Conservation (phyloP, 306 rosid genomes). For the Quercus parvula region DNA sequence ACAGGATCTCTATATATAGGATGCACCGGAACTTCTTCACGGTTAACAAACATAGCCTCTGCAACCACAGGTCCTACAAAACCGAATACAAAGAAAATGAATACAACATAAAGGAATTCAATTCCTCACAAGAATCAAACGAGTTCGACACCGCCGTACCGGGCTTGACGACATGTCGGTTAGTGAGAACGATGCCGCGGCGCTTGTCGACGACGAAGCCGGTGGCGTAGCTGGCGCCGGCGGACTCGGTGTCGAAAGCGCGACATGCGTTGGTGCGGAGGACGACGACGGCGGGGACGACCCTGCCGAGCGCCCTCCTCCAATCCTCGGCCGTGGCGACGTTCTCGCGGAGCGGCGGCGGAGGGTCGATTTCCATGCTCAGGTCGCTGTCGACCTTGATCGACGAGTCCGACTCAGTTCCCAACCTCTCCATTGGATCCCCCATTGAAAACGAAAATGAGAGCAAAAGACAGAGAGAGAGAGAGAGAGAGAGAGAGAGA, state of each 20-base stretch:
- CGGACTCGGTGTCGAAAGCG: constrained; percentile 90
- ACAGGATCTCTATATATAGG: constrained; percentile 96
- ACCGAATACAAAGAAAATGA: not conserved
- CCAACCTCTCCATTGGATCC: constrained; percentile 54
- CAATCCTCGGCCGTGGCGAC: constrained; percentile 84
- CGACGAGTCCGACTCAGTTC: constrained; percentile 48
- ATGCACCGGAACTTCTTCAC: constrained; percentile 92
- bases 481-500: not conserved
- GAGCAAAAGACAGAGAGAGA: not conserved
- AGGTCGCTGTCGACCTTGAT: constrained; percentile 51
- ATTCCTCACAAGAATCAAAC: not conserved
- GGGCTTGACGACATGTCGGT: constrained; percentile 95
- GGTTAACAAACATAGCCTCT: constrained; percentile 90
- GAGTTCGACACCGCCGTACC: constrained; percentile 32
- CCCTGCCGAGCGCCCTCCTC: constrained; percentile 76
- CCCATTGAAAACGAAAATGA: constrained; percentile 36
- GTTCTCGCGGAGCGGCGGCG: constrained; percentile 49
- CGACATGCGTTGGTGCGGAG: constrained; percentile 81
- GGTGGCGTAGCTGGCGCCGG: constrained; percentile 83
- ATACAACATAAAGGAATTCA: not conserved
- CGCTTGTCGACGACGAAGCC: constrained; percentile 90
- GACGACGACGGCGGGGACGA: constrained; percentile 92
- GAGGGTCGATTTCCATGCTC: constrained; percentile 87
- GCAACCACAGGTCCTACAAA: constrained; percentile 93
- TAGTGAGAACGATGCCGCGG: constrained; percentile 93